Conservation (phyloP, 768 basidiomycete genomes). For the Leucocoprinus sp. region DNA sequence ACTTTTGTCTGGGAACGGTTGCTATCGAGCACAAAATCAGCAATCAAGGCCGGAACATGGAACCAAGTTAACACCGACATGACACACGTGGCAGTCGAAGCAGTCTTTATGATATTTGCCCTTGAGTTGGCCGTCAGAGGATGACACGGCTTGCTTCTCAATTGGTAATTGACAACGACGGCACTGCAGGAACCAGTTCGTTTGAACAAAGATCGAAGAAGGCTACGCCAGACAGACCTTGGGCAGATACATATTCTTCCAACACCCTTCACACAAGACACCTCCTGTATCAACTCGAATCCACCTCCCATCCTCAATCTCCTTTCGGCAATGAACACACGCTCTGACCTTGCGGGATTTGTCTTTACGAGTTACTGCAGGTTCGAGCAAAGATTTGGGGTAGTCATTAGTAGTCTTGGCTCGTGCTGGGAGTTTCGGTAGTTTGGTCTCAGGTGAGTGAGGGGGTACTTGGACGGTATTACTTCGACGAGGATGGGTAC, state of each 20-base stretch:
- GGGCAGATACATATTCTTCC: slow-evolving; percentile 95
- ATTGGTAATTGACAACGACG: slow-evolving; percentile 82
- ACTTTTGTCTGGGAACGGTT: slow-evolving; percentile 84
- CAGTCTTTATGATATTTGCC: slow-evolving; percentile 92
- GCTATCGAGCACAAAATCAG: slow-evolving; percentile 28
- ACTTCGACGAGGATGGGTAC: slow-evolving; percentile 31
- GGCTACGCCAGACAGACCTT: slow-evolving; percentile 59
- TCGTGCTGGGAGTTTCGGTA: slow-evolving; percentile 48
- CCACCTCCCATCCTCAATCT: slow-evolving; percentile 77
- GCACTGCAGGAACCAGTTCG: slow-evolving; percentile 42
- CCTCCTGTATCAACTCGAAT: slow-evolving; percentile 67
- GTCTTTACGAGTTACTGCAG: slow-evolving; percentile 19
- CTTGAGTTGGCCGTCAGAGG: slow-evolving; percentile 88
- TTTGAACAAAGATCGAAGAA: too few relatives aligned
- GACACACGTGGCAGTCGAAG: slow-evolving; percentile 82
- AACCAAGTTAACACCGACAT: slow-evolving; percentile 36
- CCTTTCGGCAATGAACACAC: slow-evolving; percentile 63
- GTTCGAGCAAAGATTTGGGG: slow-evolving; percentile 16
- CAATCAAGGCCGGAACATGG: neutral
- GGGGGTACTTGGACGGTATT: slow-evolving; percentile 41
- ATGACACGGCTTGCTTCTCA: slow-evolving; percentile 86
- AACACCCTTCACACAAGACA: slow-evolving; percentile 83
- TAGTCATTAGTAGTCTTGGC: slow-evolving; percentile 35
- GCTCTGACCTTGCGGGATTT: slow-evolving; percentile 23
- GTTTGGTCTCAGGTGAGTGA: slow-evolving; percentile 33